phyloP scores from a whole-genome alignment of 352 stramenopile genomes.

The Phytophthora sp. region DNA sequence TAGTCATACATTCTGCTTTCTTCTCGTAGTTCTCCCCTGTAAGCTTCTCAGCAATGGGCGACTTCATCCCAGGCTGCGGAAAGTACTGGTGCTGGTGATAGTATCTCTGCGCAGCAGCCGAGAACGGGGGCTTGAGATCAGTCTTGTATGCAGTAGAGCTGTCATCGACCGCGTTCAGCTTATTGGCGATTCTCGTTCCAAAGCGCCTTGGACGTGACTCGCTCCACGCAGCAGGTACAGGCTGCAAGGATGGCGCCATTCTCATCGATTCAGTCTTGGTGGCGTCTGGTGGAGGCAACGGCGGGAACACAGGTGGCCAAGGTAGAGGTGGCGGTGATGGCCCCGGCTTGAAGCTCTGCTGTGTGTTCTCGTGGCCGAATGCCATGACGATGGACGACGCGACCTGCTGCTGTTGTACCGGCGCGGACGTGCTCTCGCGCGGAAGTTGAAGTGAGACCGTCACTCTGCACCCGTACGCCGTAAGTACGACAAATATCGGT shows the following conservation, averaged over 20 bases:
- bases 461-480: conserved; percentile 12
- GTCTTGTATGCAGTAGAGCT: not conserved
- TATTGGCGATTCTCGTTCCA: conserved; percentile 19
- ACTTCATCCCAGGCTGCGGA: conserved; percentile 10
- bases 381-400: conserved; percentile 17
- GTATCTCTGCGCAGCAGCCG: conserved; percentile 16
- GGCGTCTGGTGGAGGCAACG: conserved; percentile 30
- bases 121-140: conserved; percentile 10
- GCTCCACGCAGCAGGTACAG: conserved; percentile 1
- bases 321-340: not conserved
- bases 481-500: conserved; percentile 18
- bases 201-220: conserved; percentile 15
- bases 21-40: not conserved
- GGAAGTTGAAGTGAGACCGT: conserved; percentile 37
- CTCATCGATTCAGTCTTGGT: conserved; percentile 4
- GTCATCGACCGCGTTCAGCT: not conserved
- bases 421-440: not conserved
- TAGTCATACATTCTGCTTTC: not conserved
- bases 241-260: not conserved
- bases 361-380: conserved; percentile 17
- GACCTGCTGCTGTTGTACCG: conserved; percentile 1
- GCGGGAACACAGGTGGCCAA: conserved; percentile 12
- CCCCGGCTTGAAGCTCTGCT: not conserved
- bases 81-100: conserved; percentile 29
- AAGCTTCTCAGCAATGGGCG: not conserved